A percentile compares a stretch with the other conserved stretches of the same genome.
These are phyloP conservation scores for Fusarium staphyleae DNA, from an alignment of 2,329 filamentous ascomycete genomes.

Conservation along the genomic window DNA sequence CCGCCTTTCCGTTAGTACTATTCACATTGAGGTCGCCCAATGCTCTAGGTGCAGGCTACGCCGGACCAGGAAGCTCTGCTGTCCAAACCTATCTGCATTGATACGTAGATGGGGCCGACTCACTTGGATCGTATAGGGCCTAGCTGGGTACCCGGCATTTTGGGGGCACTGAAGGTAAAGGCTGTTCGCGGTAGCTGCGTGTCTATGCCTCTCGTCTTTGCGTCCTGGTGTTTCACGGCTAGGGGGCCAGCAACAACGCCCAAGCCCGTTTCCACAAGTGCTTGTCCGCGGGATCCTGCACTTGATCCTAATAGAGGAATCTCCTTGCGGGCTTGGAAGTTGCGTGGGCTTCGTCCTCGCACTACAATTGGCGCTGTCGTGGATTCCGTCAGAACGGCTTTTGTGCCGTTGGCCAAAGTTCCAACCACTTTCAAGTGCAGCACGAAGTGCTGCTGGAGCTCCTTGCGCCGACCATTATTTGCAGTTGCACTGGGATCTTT, in stretches of 20 bases:
- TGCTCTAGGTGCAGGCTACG: background rate
- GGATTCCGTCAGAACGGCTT: conserved; percentile 81
- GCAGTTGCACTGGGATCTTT: conserved; percentile 74
- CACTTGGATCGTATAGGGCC: conserved; percentile 65
- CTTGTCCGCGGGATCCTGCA: conserved; percentile 79
- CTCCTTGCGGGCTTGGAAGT: conserved; percentile 94
- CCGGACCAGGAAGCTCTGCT: background rate
- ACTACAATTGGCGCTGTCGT: conserved; percentile 93
- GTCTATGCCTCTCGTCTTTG: conserved; percentile 58
- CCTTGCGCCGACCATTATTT: conserved; percentile 93
- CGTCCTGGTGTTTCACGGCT: conserved; percentile 61
- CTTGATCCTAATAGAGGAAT: conserved; percentile 83
- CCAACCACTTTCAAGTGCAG: conserved; percentile 86
- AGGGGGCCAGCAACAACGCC: conserved; percentile 66
- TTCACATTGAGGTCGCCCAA: background rate
- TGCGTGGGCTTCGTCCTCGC: conserved; percentile 88
- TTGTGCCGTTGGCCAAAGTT: conserved; percentile 82
- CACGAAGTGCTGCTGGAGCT: conserved; percentile 95
- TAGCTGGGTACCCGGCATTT: conserved; percentile 61
- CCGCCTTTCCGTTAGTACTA: conserved; percentile 39
- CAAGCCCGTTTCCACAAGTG: conserved; percentile 68
- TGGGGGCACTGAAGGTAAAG: conserved; percentile 66
- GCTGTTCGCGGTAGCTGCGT: conserved; percentile 63
- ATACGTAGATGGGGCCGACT: conserved; percentile 42
- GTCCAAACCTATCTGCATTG: background rate